A percentile compares a stretch with the other conserved stretches of the same genome.
phyloP scores from a whole-genome alignment of 73 alveolate species.

The Breviolum minutum region DNA sequence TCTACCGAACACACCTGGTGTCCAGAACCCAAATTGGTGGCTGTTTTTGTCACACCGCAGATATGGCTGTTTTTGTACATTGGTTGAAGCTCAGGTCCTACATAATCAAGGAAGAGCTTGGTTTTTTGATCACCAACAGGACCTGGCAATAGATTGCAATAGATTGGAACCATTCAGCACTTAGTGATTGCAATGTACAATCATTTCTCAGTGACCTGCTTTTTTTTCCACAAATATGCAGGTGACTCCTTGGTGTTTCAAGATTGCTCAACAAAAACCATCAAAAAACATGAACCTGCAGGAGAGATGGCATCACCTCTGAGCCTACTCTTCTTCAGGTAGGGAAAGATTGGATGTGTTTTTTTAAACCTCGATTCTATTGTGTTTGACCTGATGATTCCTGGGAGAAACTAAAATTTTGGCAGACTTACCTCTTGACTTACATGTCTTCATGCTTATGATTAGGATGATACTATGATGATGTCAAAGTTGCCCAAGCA shows the following conservation, averaged over 20 bases:
- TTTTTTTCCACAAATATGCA: background rate
- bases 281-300: background rate
- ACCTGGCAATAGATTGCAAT: background rate
- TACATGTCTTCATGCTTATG: no score
- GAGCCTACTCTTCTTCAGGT: constrained; percentile 54
- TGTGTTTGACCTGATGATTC: no score
- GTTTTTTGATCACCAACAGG: constrained; percentile 51
- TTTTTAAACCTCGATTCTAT: no score
- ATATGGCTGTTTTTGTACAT: background rate
- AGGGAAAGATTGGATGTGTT: no score
- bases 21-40: background rate
- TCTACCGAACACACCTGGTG: constrained; percentile 88
- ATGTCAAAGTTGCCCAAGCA: no score
- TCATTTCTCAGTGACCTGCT: background rate
- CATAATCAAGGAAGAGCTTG: constrained; percentile 74
- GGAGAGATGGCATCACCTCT: constrained; percentile 45
- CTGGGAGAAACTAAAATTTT: no score
- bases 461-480: no score
- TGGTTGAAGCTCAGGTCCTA: constrained; percentile 25
- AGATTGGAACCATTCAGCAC: background rate
- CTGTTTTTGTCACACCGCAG: background rate
- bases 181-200: no score
- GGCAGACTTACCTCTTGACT: no score
- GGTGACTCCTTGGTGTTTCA: background rate
- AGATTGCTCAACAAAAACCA: background rate